Evolutionary conservation across 2,329 filamentous ascomycete species (phyloP), one percentile per base, ranked within the genome.

Genomic region (Diplocarpon mali): DNA sequence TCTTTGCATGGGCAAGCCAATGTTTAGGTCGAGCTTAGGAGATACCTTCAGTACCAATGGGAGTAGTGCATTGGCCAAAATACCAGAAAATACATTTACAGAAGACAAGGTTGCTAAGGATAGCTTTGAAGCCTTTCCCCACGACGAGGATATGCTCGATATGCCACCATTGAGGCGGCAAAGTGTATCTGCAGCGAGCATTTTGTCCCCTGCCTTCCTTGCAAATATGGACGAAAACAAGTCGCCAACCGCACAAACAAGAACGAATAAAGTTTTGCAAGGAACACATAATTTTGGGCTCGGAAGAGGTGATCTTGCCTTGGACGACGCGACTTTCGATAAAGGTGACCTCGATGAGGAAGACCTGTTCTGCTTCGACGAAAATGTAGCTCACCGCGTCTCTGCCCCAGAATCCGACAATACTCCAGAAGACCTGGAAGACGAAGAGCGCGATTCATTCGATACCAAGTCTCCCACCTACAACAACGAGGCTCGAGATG

Each of bases 291-390:
- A 24, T 16, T 34, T 39, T 15, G 40, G 40, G 36, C 42, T 32
- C 9, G 30, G 42, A n/a, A 29, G 12, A 16, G 14, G 11, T 9
- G 45, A 42, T 24, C n/a, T 40, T 11, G 37, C 45, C 5, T 36
- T 35, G 12, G 42, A 48, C 31, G 52, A 50, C 9, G 24, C 52
- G 9, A 35, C 20, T 16, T 52, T 54, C 15, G 35, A 42, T n/a
- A 52, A 58, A 13, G 54, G 53, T 11, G 53, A 54, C n/a, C 42
- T 52, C 11, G 53, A 55, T 14, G 44, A 56, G 10, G 53, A 58
- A 5, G 51, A 51, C 13, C 43, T 60, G 16, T 60, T 60, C 42
- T 47, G 50, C 9, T 59, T 60, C 27, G 57, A 60, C 17, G 57
- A 58, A 16, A 40, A 31, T 12, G n/a, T 39, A 3, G 38, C 38